Evolutionary conservation across 2,329 filamentous ascomycete species (phyloP).

Genomic region (Fusarium devonianum): DNA sequence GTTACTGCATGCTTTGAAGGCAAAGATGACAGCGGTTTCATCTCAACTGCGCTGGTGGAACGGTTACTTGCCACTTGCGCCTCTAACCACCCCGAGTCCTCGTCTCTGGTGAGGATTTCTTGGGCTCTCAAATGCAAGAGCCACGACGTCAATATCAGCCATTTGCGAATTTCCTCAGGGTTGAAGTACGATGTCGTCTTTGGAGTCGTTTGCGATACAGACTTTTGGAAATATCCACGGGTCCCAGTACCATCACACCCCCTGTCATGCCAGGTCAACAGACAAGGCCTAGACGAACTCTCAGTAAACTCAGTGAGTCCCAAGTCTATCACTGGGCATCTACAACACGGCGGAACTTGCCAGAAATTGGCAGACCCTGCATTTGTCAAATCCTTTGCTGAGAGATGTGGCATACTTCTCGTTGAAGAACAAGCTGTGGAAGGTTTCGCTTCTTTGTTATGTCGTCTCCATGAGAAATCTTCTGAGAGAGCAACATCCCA

Average conservation of each 20-base stretch:
- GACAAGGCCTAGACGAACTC: no score
- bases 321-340: no score
- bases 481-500: not conserved
- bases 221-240: no score
- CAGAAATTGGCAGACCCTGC: not conserved
- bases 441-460: not conserved
- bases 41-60: not conserved
- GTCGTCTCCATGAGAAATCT: not conserved
- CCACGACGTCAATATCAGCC: not conserved
- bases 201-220: not conserved
- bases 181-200: not conserved
- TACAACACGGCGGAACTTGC: no score
- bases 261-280: no score
- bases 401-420: not conserved
- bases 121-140: not conserved
- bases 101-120: not conserved
- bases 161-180: not conserved
- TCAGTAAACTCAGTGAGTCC: no score
- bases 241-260: not conserved
- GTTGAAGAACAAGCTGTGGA: conserved; percentile 13
- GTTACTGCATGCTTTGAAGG: no score
- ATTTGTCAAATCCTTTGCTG: not conserved
- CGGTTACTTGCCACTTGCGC: not conserved
- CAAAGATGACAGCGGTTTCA: not conserved
- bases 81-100: not conserved